These are phyloP conservation scores for Carnegiea gigantea DNA, from an alignment of 179 eudicot species.

Conservation along the genomic window DNA sequence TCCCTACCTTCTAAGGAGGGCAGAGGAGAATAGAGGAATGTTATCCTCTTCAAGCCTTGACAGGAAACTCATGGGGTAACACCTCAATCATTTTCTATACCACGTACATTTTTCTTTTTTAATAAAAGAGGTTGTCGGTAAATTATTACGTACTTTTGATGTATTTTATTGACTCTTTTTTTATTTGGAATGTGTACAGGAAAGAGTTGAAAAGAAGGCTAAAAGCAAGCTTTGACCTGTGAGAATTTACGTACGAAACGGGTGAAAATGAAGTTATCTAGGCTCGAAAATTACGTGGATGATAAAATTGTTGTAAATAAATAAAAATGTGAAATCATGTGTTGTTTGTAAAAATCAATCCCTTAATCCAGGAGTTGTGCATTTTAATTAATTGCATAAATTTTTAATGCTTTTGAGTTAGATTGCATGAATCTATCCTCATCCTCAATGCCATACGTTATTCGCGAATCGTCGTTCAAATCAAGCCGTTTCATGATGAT, in stretches of 20 bases:
- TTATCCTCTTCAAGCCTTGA: constrained; percentile 73
- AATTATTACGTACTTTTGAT: neutral
- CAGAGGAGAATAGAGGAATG: constrained; percentile 87
- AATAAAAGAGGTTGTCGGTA: neutral
- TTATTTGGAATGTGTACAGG: constrained; percentile 34
- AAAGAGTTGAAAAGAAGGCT: constrained; percentile 65
- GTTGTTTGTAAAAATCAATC: neutral
- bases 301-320: constrained; percentile 4
- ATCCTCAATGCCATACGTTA: too few species aligned
- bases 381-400: neutral
- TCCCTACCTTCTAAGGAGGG: constrained; percentile 87
- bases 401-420: too few species aligned
- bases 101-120: too few species aligned
- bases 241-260: neutral
- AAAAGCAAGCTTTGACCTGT: constrained; percentile 17
- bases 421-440: too few species aligned
- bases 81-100: neutral
- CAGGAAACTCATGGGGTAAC: constrained; percentile 78
- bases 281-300: neutral
- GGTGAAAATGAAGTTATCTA: neutral
- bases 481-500: too few species aligned
- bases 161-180: neutral
- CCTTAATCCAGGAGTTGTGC: neutral
- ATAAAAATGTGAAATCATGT: neutral
- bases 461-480: too few species aligned